A percentile compares a stretch with the other conserved stretches of the same genome.
Conservation (phyloP, 345 rosid genomes). For the Heritiera littoralis region DNA sequence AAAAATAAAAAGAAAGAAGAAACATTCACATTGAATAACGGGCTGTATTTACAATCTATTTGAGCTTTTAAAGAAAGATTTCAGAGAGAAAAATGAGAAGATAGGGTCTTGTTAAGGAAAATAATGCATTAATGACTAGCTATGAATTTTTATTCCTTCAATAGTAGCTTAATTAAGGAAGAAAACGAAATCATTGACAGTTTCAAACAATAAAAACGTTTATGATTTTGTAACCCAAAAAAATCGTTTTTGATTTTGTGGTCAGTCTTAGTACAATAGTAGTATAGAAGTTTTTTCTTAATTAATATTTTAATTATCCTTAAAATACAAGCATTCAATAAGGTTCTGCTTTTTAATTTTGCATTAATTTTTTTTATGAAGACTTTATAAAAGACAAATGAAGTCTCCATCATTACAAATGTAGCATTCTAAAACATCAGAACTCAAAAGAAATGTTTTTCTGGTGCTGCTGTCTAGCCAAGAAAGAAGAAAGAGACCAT, state of each 20-base stretch:
- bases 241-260: conserved; percentile 1
- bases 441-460: background rate
- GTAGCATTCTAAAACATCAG: background rate
- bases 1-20: too few species aligned
- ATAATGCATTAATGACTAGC: conserved; percentile 18
- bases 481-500: background rate
- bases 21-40: background rate
- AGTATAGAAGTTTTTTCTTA: too few species aligned
- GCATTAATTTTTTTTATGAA: background rate
- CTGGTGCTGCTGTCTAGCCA: background rate
- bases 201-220: conserved; percentile 13
- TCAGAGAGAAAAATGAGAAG: background rate
- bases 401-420: background rate
- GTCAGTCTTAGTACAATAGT: too few species aligned
- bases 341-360: background rate
- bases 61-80: background rate
- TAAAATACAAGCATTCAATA: background rate
- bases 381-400: background rate
- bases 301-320: too few species aligned
- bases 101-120: background rate
- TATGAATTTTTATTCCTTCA: background rate
- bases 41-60: background rate
- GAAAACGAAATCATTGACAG: conserved; percentile 7
- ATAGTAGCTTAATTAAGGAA: background rate
- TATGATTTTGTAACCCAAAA: background rate